These are phyloP conservation scores for Pseudopyrenochaeta lycopersici DNA, from an alignment of 2,329 filamentous ascomycete genomes.

Conservation along the genomic window DNA sequence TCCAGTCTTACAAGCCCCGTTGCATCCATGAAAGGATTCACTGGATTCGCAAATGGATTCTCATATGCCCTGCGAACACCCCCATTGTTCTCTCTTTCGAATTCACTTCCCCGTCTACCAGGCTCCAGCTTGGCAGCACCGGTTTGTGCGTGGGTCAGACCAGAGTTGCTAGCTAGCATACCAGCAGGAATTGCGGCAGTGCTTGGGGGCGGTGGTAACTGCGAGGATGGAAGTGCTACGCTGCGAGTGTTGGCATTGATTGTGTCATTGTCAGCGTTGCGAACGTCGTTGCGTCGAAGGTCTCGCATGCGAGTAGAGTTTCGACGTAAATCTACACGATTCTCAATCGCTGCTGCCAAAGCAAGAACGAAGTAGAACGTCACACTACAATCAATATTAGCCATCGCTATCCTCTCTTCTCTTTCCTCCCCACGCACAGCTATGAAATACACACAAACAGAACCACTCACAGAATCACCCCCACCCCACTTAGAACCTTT, in stretches of 20 bases:
- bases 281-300: not conserved
- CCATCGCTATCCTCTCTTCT: too few species aligned
- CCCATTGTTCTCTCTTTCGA: not conserved
- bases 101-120: not conserved
- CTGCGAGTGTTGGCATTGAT: not conserved
- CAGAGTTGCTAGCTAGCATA: not conserved
- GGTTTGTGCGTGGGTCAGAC: not conserved
- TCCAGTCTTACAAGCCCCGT: not conserved
- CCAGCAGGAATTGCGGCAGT: too few species aligned
- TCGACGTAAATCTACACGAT: not conserved
- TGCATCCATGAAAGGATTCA: not conserved
- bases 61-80: not conserved
- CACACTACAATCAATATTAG: not conserved
- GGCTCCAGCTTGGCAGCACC: not conserved
- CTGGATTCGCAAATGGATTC: not conserved
- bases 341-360: not conserved
- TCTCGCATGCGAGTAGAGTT: not conserved
- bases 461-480: not conserved
- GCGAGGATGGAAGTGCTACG: not conserved
- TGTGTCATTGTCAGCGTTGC: not conserved
- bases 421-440: not conserved
- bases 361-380: slow-evolving; percentile 1
- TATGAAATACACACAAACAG: too few species aligned
- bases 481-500: not conserved
- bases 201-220: not conserved